These are phyloP conservation scores for Ilex aquifolium DNA, from an alignment of 257 asterid species.

Conservation along the genomic window DNA sequence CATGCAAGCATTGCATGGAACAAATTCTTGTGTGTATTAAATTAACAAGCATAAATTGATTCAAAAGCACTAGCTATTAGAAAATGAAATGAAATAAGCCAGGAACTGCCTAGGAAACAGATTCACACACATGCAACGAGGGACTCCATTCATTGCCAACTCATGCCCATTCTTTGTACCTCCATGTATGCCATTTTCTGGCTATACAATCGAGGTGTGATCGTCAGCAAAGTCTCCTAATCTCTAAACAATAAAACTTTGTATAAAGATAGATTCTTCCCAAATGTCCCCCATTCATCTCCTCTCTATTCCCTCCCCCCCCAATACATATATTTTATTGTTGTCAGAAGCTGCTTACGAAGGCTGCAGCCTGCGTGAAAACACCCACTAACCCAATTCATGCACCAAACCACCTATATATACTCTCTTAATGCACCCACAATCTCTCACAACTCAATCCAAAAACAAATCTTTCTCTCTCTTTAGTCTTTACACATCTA, in stretches of 20 bases:
- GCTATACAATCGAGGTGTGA: too few species aligned
- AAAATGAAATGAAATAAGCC: neutral
- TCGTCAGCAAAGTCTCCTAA: too few species aligned
- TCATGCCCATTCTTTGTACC: too few species aligned
- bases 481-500: neutral
- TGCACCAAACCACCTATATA: conserved; percentile 9
- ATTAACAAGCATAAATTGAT: neutral
- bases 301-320: neutral
- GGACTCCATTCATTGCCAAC: conserved; percentile 3
- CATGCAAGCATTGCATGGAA: conserved; percentile 10
- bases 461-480: neutral
- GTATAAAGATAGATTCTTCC: neutral
- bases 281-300: conserved; percentile 1
- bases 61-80: neutral
- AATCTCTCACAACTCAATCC: neutral
- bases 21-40: neutral
- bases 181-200: too few species aligned
- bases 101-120: conserved; percentile 7
- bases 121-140: conserved; percentile 13
- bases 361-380: neutral
- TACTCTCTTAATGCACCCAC: neutral
- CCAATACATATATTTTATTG: neutral
- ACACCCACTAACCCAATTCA: conserved; percentile 1
- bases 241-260: too few species aligned
- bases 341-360: conserved; percentile 4